Percentiles rank a stretch among this genome's conserved stretches.
Evolutionary conservation across 1,284 basidiomycete species (phyloP).

Genomic region (Mixia osmundae): DNA sequence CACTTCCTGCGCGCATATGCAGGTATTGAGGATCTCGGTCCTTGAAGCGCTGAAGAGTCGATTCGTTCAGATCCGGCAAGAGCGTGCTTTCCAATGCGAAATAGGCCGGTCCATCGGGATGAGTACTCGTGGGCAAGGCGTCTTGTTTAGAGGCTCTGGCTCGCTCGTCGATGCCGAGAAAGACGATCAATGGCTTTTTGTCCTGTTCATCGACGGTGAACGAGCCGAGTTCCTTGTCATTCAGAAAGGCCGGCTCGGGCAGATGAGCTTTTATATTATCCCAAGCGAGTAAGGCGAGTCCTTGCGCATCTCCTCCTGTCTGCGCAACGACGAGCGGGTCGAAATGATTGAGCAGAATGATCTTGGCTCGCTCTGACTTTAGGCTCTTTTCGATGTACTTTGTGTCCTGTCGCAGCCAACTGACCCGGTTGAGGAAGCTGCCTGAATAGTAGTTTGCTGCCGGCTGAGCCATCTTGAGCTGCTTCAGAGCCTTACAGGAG

Average conservation of each 20-base stretch:
- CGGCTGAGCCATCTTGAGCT: no score
- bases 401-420: constrained; percentile 19
- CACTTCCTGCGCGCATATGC: constrained; percentile 25
- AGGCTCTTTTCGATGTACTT: constrained; percentile 21
- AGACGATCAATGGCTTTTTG: constrained; percentile 27
- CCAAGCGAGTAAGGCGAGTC: constrained; percentile 19
- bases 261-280: constrained; percentile 15
- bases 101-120: constrained; percentile 49
- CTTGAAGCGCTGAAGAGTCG: constrained; percentile 17
- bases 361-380: constrained; percentile 16
- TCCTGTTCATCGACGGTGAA: neutral
- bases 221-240: neutral
- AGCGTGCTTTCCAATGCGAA: constrained; percentile 52
- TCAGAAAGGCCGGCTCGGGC: constrained; percentile 2
- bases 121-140: constrained; percentile 18
- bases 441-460: neutral
- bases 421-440: constrained; percentile 17
- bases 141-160: constrained; percentile 17
- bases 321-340: constrained; percentile 16
- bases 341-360: constrained; percentile 19
- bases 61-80: constrained; percentile 28
- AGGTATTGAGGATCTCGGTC: constrained; percentile 33
- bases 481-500: no score
- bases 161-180: constrained; percentile 58
- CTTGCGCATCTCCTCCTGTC: constrained; percentile 3